phyloP scores from a whole-genome alignment of 1,284 basidiomycete genomes.

The Exsudoporus floridanus region DNA sequence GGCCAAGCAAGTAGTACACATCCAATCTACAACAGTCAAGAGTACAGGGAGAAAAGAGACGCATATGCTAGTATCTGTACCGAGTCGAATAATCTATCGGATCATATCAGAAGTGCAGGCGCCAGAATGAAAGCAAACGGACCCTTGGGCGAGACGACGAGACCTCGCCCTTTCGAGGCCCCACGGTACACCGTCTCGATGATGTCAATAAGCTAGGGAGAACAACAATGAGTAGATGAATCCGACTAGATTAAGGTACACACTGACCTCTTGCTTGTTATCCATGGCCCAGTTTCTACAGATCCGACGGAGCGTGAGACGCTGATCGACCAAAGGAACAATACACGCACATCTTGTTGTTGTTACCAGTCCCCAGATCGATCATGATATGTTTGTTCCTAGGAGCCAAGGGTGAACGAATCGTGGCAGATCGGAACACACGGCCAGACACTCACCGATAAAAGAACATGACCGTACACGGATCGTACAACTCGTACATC shows the following conservation, averaged over 20 bases:
- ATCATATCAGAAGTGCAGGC: constrained; percentile 3
- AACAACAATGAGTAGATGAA: constrained; percentile 9
- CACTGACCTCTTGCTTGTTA: constrained; percentile 88
- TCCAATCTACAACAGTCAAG: neutral
- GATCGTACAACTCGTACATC: constrained; percentile 96
- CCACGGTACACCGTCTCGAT: constrained; percentile 98
- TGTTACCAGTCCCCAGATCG: constrained; percentile 98
- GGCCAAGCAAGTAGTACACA: neutral
- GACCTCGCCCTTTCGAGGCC: constrained; percentile 95
- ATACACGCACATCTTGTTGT: constrained; percentile 91
- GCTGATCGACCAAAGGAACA: neutral
- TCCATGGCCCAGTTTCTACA: constrained; percentile 94
- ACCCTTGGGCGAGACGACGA: constrained; percentile 98
- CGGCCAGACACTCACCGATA: constrained; percentile 63
- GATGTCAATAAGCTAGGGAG: constrained; percentile 86
- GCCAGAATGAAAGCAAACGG: constrained; percentile 17
- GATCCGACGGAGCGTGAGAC: neutral
- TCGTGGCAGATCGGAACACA: neutral
- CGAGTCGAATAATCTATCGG: constrained; percentile 79
- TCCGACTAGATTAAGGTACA: neutral
- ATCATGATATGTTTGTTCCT: constrained; percentile 99
- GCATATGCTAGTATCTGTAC: constrained; percentile 61
- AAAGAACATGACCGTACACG: constrained; percentile 97
- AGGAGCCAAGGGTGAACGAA: constrained; percentile 6
- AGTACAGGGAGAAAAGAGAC: neutral